Percentiles rank a stretch among this genome's conserved stretches.
Conservation (phyloP, 1,139 yeast genomes). For the Geotrichum klebahnii region DNA sequence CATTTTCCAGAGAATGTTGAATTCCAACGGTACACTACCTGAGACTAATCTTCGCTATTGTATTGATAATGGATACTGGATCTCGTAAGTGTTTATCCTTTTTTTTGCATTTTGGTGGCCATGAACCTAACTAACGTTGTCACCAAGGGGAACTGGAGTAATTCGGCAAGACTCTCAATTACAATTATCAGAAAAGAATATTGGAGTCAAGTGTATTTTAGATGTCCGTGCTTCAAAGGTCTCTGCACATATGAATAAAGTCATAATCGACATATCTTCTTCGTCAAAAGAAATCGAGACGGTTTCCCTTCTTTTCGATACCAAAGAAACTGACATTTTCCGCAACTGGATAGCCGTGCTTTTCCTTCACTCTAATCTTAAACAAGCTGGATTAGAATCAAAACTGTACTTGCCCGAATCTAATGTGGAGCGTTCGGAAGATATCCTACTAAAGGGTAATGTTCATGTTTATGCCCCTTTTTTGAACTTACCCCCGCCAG, state of each 20-base stretch:
- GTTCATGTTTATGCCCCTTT: background rate
- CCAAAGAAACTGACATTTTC: background rate
- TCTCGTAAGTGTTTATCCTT: conserved; percentile 9
- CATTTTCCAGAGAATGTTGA: background rate
- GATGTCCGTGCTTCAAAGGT: conserved; percentile 8
- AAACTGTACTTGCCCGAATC: conserved; percentile 13
- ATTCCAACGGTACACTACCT: conserved; percentile 2
- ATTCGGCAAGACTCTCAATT: conserved; percentile 9
- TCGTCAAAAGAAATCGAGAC: background rate
- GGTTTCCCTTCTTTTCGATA: background rate
- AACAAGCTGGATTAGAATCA: conserved; percentile 10
- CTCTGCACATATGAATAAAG: background rate
- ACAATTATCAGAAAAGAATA: conserved; percentile 10
- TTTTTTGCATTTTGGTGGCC: background rate
- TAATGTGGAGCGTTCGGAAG: background rate
- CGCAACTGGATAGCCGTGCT: conserved; percentile 14
- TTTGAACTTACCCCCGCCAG: background rate
- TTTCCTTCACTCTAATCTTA: conserved; percentile 18
- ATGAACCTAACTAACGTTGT: background rate
- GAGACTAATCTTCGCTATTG: conserved; percentile 1
- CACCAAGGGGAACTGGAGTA: conserved; percentile 10
- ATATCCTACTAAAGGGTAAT: background rate
- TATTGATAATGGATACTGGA: conserved; percentile 11
- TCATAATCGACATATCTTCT: conserved; percentile 1
- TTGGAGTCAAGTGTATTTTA: conserved; percentile 7